A percentile compares a stretch with the other conserved stretches of the same genome.
These are phyloP conservation scores for Logfia minima DNA, from an alignment of 129 eudicot species.

Conservation along the genomic window DNA sequence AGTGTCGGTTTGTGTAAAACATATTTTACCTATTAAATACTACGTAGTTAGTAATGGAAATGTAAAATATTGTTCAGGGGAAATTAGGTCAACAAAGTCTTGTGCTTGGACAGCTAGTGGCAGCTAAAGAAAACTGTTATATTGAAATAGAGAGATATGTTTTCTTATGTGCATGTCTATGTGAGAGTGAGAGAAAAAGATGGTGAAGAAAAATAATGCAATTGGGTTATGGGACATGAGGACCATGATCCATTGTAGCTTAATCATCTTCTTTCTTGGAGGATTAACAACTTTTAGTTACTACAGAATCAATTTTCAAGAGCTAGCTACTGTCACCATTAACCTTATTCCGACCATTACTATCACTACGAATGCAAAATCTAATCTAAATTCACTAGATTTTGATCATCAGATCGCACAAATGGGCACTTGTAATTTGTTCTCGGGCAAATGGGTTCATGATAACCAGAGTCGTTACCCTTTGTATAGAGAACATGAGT, in stretches of 20 bases:
- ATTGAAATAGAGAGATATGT: too few relatives aligned
- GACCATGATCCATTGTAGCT: conserved; percentile 23
- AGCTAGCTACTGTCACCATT: neutral
- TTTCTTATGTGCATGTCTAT: neutral
- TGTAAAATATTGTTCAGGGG: too few relatives aligned
- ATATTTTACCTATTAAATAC: too few relatives aligned
- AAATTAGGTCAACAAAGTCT: too few relatives aligned
- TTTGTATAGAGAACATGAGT: conserved; percentile 26
- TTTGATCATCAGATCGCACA: neutral
- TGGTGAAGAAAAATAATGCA: conserved; percentile 17
- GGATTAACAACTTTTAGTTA: conserved; percentile 25
- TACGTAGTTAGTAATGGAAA: too few relatives aligned
- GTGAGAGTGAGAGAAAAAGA: conserved; percentile 6
- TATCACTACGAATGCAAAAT: neutral
- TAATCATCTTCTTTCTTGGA: conserved; percentile 27
- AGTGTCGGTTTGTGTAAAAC: too few relatives aligned
- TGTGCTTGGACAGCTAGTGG: too few relatives aligned
- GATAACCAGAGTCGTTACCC: conserved; percentile 32
- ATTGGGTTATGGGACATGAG: conserved; percentile 8
- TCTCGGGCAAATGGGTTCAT: conserved; percentile 27
- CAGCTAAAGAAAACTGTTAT: too few relatives aligned
- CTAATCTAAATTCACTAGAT: neutral
- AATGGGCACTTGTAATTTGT: conserved; percentile 25
- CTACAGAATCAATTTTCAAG: conserved; percentile 1
- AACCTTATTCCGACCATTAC: neutral